Base-by-base conservation (phyloP, 2,329 filamentous ascomycete genomes). In the Pseudogymnoascus sp. region DNA sequence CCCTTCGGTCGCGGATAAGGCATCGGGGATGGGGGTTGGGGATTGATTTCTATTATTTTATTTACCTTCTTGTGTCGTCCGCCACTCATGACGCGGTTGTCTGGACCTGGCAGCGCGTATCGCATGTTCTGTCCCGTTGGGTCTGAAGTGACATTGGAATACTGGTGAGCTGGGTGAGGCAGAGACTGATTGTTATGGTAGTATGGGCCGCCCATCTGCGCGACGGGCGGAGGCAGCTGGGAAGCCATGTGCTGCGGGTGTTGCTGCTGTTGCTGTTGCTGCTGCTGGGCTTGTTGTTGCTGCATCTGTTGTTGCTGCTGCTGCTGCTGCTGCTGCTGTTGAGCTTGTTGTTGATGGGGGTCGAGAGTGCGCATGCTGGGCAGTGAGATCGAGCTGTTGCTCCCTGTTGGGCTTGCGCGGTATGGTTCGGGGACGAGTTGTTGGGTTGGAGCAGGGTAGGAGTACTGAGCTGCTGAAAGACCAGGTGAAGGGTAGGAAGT, bases 11-110 rank as follows among this genome's bases (percentile, higher is more conserved):
- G 42, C 42, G 13, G 21, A 15, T 44, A 63, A 56, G 62, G 65
- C 64, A 21, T 56, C 40, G 56, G 56, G 62, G 35, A 67, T 50
- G 50, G 60, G 33, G 50, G 31, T 53, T 67, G 60, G 26, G 35
- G 37, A 50, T 53, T 21, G 38, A 62, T 21, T 29, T 23, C 21
- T 44, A 44, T 44, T 44, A 44, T 46, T 46, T 26, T n/a, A 53
- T 63, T 61, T 65, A 74, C 75, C 70, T 77, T 77, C 70, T 85
- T 85, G 73, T 88, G 85, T 70, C 86, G 79, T 59, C 83, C 83
- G 65, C 84, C 83, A 21, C 83, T 83, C 74, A 87, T 80, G 66
- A 85, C 78, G n/a, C 77, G 74, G 62, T 79, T 75, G 60, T 78
- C 79, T 29, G 73, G 80, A 68, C 84, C 76, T 66, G 84, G 81